A percentile compares a stretch with the other conserved stretches of the same genome.
phyloP scores from a whole-genome alignment of 495 filamentous ascomycete species.

The Lophiostoma macrostomum region DNA sequence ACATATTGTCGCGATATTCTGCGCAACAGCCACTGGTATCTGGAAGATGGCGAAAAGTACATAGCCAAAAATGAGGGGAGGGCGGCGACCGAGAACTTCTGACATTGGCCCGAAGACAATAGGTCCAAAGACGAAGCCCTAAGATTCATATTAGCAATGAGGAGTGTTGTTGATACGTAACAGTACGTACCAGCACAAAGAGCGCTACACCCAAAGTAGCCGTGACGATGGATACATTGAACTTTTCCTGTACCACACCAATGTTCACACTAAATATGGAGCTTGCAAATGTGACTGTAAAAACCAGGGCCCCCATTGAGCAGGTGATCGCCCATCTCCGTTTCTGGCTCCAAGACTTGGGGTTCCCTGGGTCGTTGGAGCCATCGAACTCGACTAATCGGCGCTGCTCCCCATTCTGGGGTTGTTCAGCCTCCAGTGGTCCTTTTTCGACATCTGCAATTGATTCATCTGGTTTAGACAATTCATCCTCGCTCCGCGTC shows the following conservation, averaged over 20 bases:
- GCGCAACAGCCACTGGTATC: constrained; percentile 59
- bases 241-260: constrained; percentile 7
- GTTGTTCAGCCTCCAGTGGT: not conserved
- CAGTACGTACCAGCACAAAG: constrained; percentile 22
- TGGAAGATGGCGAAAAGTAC: constrained; percentile 58
- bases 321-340: constrained; percentile 27
- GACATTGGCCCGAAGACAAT: constrained; percentile 57
- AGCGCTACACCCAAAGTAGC: constrained; percentile 16
- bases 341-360: constrained; percentile 24
- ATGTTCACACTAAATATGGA: constrained; percentile 24
- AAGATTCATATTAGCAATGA: not conserved
- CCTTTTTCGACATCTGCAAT: constrained; percentile 17
- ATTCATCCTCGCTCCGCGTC: constrained; percentile 12
- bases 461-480: not conserved
- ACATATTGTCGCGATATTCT: constrained; percentile 58
- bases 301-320: constrained; percentile 25
- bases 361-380: constrained; percentile 27
- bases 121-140: constrained; percentile 47
- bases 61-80: constrained; percentile 56
- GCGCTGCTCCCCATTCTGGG: not conserved
- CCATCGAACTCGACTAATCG: constrained; percentile 30
- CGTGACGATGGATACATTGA: not conserved
- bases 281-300: constrained; percentile 28
- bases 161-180: not conserved
- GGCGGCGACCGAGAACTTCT: constrained; percentile 57